phyloP scores from a whole-genome alignment of 2,329 filamentous ascomycete species.

The Coleophoma crateriformis region DNA sequence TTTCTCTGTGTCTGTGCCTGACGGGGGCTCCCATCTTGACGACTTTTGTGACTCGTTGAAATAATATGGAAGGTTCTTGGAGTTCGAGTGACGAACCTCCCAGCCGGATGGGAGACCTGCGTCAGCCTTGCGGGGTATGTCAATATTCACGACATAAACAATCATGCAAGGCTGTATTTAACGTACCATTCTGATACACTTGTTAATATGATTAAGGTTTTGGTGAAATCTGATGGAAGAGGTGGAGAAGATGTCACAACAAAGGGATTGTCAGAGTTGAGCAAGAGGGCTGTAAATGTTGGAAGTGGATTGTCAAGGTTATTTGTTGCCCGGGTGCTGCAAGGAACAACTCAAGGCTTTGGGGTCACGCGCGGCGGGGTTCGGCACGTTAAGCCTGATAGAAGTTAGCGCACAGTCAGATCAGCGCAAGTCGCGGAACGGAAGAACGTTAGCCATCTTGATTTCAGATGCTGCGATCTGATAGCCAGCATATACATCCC shows the following conservation, averaged over 20 bases:
- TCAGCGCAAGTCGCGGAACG: no score
- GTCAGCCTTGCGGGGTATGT: conserved; percentile 47
- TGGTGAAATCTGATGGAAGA: not conserved
- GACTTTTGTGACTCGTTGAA: conserved; percentile 84
- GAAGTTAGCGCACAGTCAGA: no score
- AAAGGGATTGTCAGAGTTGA: conserved; percentile 5
- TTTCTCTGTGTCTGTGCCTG: conserved; percentile 82
- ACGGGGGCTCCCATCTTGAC: conserved; percentile 92
- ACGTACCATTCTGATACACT: conserved; percentile 15
- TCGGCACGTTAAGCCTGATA: no score
- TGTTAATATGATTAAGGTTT: conserved; percentile 2
- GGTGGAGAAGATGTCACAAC: not conserved
- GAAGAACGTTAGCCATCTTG: no score
- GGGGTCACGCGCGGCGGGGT: no score
- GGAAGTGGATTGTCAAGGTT: no score
- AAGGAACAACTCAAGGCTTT: not conserved
- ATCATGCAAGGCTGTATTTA: not conserved
- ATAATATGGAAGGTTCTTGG: conserved; percentile 98
- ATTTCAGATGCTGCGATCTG: no score
- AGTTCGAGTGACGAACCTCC: conserved; percentile 97
- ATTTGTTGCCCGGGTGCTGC: not conserved
- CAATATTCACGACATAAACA: not conserved
- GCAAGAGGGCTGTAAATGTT: not conserved
- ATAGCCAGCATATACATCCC: no score
- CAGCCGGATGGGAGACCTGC: conserved; percentile 80